phyloP scores from a whole-genome alignment of 352 stramenopile species.

The Elongisporangium senticosum region DNA sequence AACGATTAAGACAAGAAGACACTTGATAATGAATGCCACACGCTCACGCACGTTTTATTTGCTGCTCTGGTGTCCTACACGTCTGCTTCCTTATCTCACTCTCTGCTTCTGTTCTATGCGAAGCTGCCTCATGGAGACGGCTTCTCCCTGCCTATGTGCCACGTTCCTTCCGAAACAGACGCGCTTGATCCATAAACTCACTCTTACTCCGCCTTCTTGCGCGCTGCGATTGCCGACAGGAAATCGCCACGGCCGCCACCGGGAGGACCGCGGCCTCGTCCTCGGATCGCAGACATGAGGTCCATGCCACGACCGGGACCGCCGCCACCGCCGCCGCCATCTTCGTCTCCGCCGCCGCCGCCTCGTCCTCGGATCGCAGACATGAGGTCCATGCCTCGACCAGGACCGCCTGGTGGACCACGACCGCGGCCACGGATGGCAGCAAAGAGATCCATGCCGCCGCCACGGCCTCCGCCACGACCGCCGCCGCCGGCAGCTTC shows the following conservation, averaged over 20 bases:
- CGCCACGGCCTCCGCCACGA: conserved; percentile 23
- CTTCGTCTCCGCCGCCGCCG: conserved; percentile 15
- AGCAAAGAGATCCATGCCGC: conserved; percentile 38
- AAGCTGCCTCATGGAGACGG: background rate
- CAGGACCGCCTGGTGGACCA: conserved; percentile 33
- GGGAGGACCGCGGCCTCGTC: conserved; percentile 17
- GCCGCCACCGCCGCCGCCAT: conserved; percentile 16
- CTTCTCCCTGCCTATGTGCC: conserved; percentile 1
- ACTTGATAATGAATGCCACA: conserved; percentile 1
- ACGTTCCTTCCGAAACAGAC: background rate
- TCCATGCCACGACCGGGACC: conserved; percentile 32
- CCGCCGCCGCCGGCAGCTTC: conserved; percentile 29
- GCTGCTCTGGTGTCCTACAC: conserved; percentile 2
- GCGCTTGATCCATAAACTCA: background rate
- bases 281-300: conserved; percentile 53
- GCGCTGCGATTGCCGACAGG: conserved; percentile 48
- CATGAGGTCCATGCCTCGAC: conserved; percentile 48
- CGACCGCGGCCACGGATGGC: conserved; percentile 53
- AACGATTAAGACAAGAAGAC: conserved; percentile 36
- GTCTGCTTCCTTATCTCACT: conserved; percentile 5
- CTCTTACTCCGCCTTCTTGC: conserved; percentile 42
- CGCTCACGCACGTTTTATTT: conserved; percentile 1
- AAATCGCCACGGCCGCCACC: conserved; percentile 40
- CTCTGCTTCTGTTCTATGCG: conserved; percentile 11
- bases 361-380: conserved; percentile 53